Percentiles rank a stretch among this genome's conserved stretches.
Conservation (phyloP, 352 stramenopile species). For the Phytophthora sojae region DNA sequence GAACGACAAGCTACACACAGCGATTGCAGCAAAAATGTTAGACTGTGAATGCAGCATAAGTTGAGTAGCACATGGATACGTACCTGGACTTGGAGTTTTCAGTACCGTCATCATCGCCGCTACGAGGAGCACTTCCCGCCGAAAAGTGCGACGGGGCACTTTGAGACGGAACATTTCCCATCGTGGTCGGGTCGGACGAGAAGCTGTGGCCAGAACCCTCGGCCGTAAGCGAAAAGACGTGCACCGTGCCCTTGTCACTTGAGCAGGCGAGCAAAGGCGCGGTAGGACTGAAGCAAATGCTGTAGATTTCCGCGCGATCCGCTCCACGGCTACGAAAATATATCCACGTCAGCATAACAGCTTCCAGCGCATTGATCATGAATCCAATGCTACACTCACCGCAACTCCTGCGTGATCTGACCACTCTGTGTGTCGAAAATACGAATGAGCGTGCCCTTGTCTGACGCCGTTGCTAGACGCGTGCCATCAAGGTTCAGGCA, state of each 20-base stretch:
- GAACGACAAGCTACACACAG: conserved; percentile 77
- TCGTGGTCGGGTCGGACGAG: conserved; percentile 59
- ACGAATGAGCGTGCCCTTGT: conserved; percentile 98
- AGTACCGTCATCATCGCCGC: conserved; percentile 80
- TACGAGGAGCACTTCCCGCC: conserved; percentile 52
- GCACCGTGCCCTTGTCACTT: conserved; percentile 97
- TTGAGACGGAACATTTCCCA: conserved; percentile 58
- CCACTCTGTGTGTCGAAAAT: conserved; percentile 97
- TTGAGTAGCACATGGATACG: neutral
- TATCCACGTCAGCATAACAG: conserved; percentile 5
- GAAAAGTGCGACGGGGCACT: conserved; percentile 51
- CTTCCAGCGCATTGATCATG: neutral
- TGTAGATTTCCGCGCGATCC: conserved; percentile 97
- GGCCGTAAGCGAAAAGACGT: conserved; percentile 93
- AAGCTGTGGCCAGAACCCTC: conserved; percentile 72
- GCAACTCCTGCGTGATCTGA: conserved; percentile 89
- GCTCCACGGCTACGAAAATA: conserved; percentile 87
- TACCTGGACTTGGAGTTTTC: conserved; percentile 91
- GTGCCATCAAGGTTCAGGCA: conserved; percentile 95
- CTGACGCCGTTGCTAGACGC: conserved; percentile 95
- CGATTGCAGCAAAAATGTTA: neutral
- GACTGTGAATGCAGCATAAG: neutral
- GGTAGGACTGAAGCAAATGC: conserved; percentile 96
- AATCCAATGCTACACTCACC: conserved; percentile 40
- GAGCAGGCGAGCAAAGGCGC: conserved; percentile 95